These are phyloP conservation scores for Trichoderma endophyticum DNA, from an alignment of 2,329 filamentous ascomycete genomes.

Conservation along the genomic window DNA sequence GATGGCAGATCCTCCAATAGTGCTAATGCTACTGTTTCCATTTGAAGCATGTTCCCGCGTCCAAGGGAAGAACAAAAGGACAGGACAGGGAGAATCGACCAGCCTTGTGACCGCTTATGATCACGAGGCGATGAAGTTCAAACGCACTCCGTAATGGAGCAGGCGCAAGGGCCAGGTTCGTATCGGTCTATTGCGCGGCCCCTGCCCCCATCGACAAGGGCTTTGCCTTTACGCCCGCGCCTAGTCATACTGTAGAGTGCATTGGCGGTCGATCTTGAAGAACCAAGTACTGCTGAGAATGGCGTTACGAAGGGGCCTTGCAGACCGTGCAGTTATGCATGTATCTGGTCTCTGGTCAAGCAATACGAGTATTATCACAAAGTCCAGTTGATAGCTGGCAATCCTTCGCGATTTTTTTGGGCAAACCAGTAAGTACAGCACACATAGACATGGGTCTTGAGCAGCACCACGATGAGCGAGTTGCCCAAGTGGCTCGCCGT, in stretches of 20 bases:
- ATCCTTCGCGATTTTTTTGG: not conserved
- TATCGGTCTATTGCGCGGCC: constrained; percentile 13
- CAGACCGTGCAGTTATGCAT: not conserved
- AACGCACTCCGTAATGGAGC: not conserved
- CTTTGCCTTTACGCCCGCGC: constrained; percentile 12
- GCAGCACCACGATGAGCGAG: not conserved
- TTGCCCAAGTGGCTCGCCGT: not conserved
- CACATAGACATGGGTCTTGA: not conserved
- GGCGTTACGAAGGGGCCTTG: not conserved
- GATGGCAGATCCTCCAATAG: not conserved
- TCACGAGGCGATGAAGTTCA: constrained; percentile 16
- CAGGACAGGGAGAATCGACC: not conserved
- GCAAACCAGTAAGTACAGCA: not conserved
- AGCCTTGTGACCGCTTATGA: constrained; percentile 15
- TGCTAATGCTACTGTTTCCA: not conserved
- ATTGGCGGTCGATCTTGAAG: constrained; percentile 18
- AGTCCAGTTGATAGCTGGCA: not conserved
- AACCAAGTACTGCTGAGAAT: constrained; percentile 5
- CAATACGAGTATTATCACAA: not conserved
- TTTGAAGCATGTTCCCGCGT: not conserved
- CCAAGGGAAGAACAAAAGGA: not conserved
- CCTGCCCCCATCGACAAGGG: constrained; percentile 4
- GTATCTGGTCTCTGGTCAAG: not conserved
- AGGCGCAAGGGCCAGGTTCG: constrained; percentile 13
- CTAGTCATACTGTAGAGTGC: constrained; percentile 9